phyloP scores from a whole-genome alignment of 164 flowering plant species.

The Buxus sempervirens region DNA sequence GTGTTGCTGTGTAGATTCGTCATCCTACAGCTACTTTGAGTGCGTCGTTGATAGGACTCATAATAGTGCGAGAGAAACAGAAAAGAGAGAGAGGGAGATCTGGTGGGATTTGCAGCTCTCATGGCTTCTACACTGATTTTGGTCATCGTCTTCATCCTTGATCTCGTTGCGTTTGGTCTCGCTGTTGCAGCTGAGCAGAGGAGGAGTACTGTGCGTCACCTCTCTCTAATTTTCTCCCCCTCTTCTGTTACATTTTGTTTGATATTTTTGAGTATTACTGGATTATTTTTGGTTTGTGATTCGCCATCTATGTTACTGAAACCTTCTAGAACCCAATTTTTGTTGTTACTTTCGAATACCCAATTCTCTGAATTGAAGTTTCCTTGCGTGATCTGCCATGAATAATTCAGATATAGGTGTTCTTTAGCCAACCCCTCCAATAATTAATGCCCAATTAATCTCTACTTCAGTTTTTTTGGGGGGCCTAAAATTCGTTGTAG shows the following conservation, averaged over 20 bases:
- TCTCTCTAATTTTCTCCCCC: background rate
- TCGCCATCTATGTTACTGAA: too few relatives aligned
- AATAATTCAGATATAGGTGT: background rate
- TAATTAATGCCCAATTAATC: too few relatives aligned
- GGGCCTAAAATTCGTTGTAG: background rate
- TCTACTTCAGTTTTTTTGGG: too few relatives aligned
- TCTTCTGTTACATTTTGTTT: too few relatives aligned
- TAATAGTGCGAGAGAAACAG: too few relatives aligned
- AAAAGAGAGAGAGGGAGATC: slow-evolving; percentile 15
- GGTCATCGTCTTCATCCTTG: slow-evolving; percentile 39
- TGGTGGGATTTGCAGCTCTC: slow-evolving; percentile 1
- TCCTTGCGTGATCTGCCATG: background rate
- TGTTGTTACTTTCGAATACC: background rate
- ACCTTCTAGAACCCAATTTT: too few relatives aligned
- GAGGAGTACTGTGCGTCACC: slow-evolving; percentile 60
- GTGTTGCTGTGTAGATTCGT: too few relatives aligned
- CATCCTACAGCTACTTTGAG: too few relatives aligned
- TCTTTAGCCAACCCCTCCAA: background rate
- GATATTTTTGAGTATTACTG: too few relatives aligned
- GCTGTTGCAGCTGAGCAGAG: slow-evolving; percentile 85
- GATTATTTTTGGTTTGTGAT: too few relatives aligned
- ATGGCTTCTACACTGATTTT: slow-evolving; percentile 61
- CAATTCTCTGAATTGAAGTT: background rate
- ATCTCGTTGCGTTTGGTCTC: slow-evolving; percentile 62
- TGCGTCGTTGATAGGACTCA: too few relatives aligned